Evolutionary conservation across 768 basidiomycete species (phyloP), one percentile per base, ranked within the genome.

Genomic region (Auriculariales sp.): DNA sequence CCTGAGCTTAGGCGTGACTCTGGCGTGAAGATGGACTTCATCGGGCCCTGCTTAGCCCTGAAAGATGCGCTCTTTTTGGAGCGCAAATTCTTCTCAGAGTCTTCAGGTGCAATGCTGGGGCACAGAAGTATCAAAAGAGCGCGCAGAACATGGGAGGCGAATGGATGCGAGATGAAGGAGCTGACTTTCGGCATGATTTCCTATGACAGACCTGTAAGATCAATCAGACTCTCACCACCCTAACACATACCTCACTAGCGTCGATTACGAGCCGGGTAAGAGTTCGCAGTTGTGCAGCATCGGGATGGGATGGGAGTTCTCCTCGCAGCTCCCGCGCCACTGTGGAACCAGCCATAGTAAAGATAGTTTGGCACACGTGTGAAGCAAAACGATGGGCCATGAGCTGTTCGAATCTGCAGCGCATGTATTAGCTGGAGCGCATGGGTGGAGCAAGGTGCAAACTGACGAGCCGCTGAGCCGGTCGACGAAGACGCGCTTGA

Each of bases 291-390:
- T 61, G 17, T 73, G 60, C 1, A 1, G 70, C 63, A 33, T 71
- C 67, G 3, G 78, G 62, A 3, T 71, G 49, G 2, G 68, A 58
- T 3, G 81, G 73, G 28, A 74, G 64, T 2, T 82, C 69, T 3
- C 77, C 75, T 53, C 70, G 71, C 25, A 65, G 84, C 73, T 89
- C 87, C 61, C 86, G 70, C 24, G 74, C 67, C 36, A 87, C 64
- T 0, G 84, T 84, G 36, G 79, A 72, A 27, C 58, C 59, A 4
- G 78, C 76, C 22, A 88, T 76, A 2, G 72, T 73, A 55, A 97
- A 72, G 54, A 95, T 66, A 1, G 91, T 97, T 63, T 97, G 91
- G 57, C 85, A 85, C 5, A 95, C 93, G 76, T 97, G 93, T 24
- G 92, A 94, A 14, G 84, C 90, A 68, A 95, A 98, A 27, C 92